Percentiles rank a stretch among this genome's conserved stretches.
These are phyloP conservation scores for Halophytophthora polymorphica DNA, from an alignment of 352 stramenopile genomes.

Conservation along the genomic window DNA sequence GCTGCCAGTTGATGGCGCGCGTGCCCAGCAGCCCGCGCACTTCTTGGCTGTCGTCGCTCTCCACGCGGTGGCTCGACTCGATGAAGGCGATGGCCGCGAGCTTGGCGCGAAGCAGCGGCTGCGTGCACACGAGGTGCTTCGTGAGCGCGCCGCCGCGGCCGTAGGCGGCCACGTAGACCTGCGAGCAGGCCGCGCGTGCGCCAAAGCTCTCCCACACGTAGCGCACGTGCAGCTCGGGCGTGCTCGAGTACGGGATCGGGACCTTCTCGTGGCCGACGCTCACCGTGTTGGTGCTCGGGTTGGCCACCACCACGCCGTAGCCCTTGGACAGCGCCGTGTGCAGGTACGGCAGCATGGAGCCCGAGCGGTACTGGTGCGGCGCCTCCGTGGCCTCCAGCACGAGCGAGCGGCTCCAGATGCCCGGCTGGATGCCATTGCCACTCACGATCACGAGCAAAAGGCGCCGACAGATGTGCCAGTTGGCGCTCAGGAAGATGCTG, in stretches of 20 bases:
- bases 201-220: constrained; percentile 85
- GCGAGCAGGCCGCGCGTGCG: constrained; percentile 59
- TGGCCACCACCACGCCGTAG: constrained; percentile 79
- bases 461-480: constrained; percentile 78
- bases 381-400: constrained; percentile 69
- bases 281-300: constrained; percentile 77
- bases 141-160: constrained; percentile 62
- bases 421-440: constrained; percentile 81
- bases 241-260: constrained; percentile 72
- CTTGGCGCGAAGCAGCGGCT: constrained; percentile 58
- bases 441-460: constrained; percentile 77
- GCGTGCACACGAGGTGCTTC: constrained; percentile 75
- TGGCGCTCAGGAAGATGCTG: constrained; percentile 80
- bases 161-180: constrained; percentile 83
- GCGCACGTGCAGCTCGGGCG: constrained; percentile 70
- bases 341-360: constrained; percentile 81
- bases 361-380: constrained; percentile 77
- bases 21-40: constrained; percentile 63
- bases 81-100: constrained; percentile 77
- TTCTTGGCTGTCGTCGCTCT: constrained; percentile 60
- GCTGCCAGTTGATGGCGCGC: constrained; percentile 80
- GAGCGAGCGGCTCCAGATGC: constrained; percentile 83
- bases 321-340: constrained; percentile 76
- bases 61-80: constrained; percentile 75
- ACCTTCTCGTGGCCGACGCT: constrained; percentile 70